Evolutionary conservation across 441 rosid genomes (phyloP).

Genomic region (Syzygium malaccense): DNA sequence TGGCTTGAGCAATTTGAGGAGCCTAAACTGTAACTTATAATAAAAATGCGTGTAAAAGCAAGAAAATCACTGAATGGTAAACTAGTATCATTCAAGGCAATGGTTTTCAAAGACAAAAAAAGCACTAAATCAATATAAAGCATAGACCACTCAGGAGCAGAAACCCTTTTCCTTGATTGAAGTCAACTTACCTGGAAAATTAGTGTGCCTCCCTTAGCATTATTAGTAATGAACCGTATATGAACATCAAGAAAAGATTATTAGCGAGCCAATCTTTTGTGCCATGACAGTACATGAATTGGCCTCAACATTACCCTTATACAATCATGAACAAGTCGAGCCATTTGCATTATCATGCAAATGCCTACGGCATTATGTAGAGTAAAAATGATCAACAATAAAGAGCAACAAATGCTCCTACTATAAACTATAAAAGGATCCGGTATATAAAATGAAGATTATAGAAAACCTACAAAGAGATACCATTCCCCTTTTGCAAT

Average conservation of each 20-base stretch:
- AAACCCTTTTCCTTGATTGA: too few relatives aligned
- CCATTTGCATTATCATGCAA: neutral
- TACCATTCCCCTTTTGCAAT: neutral
- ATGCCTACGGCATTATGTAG: neutral
- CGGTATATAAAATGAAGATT: neutral
- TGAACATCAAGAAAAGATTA: neutral
- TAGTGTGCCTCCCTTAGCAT: neutral
- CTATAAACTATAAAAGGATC: neutral
- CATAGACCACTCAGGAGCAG: neutral
- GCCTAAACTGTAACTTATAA: neutral
- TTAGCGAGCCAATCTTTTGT: neutral
- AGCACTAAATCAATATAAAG: neutral
- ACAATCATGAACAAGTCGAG: neutral
- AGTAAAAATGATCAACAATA: neutral
- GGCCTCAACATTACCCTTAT: neutral
- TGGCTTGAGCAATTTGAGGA: neutral
- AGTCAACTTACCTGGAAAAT: neutral
- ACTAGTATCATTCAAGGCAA: neutral
- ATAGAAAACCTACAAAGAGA: neutral
- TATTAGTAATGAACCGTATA: neutral
- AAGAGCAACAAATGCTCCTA: neutral
- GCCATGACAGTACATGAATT: neutral
- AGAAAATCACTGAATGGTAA: neutral
- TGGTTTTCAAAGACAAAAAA: neutral
- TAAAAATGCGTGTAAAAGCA: neutral